Base-by-base conservation (phyloP, 495 filamentous ascomycete genomes). In the Thozetella sp. region DNA sequence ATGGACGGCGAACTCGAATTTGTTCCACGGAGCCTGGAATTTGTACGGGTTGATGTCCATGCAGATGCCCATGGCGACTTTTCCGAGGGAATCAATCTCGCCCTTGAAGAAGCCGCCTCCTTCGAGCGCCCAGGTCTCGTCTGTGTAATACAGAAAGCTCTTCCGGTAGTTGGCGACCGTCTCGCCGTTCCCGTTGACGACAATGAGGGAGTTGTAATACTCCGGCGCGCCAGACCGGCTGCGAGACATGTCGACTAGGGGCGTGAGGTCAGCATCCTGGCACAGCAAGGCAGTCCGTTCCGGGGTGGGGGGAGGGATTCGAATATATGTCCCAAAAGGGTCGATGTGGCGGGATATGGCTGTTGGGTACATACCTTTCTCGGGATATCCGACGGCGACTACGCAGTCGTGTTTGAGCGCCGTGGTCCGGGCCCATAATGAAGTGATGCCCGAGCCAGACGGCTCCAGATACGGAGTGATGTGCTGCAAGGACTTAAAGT, bases 341-440 rank as follows among this genome's bases (percentile, higher is more conserved):
- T 17, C 30, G 30, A 9, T 9, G 30, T 37, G 17, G 30, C 30
- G 17, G 17, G 17, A 37, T 6, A 37, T 9, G 17, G 17, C 6
- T 9, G 17, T 9, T 9, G 17, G 17, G 30, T 9, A 19, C 43
- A 4, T 19, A 20, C 43, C 80, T 62, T 71, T 82, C 72, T 99
- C 95, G 0, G 95, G 93, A 66, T 98, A 99, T 12, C 95, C 94
- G 6, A 93, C 88, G 23, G 86, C 89, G n/a, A 97, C 92, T 60
- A 86, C 83, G 72, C 93, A 97, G 17, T 83, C 76, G 58, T 93
- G 80, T 54, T 86, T 88, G 56, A 80, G 73, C 19, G 95, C 95
- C 4, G 83, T 89, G 22, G 82, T 81, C 25, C 83, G 81, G 1
- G 95, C 95, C 95, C 95, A 99, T 48, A 83, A 67, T 2, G 91